Percentiles rank a stretch among this genome's conserved stretches.
These are phyloP conservation scores for Alternaria atra DNA, from an alignment of 2,329 filamentous ascomycete genomes.

Conservation along the genomic window DNA sequence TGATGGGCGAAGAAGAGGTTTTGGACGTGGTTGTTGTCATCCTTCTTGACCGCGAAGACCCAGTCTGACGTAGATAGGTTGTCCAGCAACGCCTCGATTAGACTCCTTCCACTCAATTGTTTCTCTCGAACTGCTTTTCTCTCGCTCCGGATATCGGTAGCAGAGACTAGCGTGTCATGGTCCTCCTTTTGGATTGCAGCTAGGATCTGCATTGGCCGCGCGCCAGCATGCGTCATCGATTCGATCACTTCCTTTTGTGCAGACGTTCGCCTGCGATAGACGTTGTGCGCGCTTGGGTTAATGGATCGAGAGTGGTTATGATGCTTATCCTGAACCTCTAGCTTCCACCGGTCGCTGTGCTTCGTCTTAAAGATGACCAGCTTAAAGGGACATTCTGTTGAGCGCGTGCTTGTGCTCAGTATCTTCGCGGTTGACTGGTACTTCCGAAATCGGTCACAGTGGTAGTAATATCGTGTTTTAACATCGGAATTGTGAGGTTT, in stretches of 20 bases:
- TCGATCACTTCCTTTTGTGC: slow-evolving; percentile 22
- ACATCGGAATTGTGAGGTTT: slow-evolving; percentile 18
- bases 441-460: neutral
- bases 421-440: slow-evolving; percentile 12
- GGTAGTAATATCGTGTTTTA: slow-evolving; percentile 24
- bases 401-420: slow-evolving; percentile 19
- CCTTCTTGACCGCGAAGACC: slow-evolving; percentile 23
- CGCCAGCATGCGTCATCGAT: slow-evolving; percentile 16
- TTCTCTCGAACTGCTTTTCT: slow-evolving; percentile 20
- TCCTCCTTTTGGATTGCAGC: slow-evolving; percentile 19
- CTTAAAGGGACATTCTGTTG: slow-evolving; percentile 16
- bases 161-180: slow-evolving; percentile 19
- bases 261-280: slow-evolving; percentile 17
- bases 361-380: slow-evolving; percentile 21
- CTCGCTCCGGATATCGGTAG: slow-evolving; percentile 17
- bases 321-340: slow-evolving; percentile 18
- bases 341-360: slow-evolving; percentile 13
- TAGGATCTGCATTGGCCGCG: slow-evolving; percentile 18
- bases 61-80: slow-evolving; percentile 17
- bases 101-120: slow-evolving; percentile 17
- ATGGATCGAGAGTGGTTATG: slow-evolving; percentile 18
- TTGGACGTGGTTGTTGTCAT: slow-evolving; percentile 16
- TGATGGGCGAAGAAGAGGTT: slow-evolving; percentile 23
- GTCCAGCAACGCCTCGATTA: slow-evolving; percentile 22
- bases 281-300: slow-evolving; percentile 19